A percentile compares a stretch with the other conserved stretches of the same genome.
These are phyloP conservation scores for Pachysandra terminalis DNA, from an alignment of 164 flowering plant species.

Conservation along the genomic window DNA sequence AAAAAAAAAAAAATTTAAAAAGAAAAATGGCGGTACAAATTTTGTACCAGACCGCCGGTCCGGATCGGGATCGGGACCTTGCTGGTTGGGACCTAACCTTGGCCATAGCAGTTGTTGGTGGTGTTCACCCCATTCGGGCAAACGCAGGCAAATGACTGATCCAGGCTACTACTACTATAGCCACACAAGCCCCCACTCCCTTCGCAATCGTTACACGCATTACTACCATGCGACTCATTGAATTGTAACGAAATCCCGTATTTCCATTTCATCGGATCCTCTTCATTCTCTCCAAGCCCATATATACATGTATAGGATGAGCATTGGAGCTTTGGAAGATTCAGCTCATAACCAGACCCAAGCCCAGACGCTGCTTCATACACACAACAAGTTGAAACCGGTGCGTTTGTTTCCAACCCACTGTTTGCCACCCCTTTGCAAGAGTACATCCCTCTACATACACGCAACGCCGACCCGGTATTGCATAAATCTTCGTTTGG, in stretches of 20 bases:
- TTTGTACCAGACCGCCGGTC: too few species aligned
- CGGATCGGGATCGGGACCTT: too few species aligned
- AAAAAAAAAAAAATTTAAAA: not conserved
- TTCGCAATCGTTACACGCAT: conserved; percentile 46
- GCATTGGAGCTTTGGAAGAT: conserved; percentile 70
- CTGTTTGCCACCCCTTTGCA: conserved; percentile 55
- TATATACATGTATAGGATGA: conserved; percentile 52
- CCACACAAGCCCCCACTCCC: conserved; percentile 58
- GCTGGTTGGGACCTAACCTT: conserved; percentile 48
- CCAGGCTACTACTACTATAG: conserved; percentile 29
- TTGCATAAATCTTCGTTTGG: conserved; percentile 34
- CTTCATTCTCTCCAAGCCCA: conserved; percentile 47
- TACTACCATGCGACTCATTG: conserved; percentile 30
- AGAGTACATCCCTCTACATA: conserved; percentile 56
- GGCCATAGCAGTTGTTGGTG: conserved; percentile 49
- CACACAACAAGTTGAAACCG: conserved; percentile 55
- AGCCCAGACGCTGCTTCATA: conserved; percentile 33
- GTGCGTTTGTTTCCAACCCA: conserved; percentile 50
- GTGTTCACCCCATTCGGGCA: conserved; percentile 51
- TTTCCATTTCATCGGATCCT: conserved; percentile 54
- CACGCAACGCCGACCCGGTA: conserved; percentile 42
- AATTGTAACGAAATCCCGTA: conserved; percentile 50
- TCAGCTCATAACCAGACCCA: conserved; percentile 36
- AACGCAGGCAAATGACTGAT: conserved; percentile 43
- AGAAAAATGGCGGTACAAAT: too few species aligned